Evolutionary conservation across 2,329 filamentous ascomycete species (phyloP).

Genomic region (Epichloe sibirici): DNA sequence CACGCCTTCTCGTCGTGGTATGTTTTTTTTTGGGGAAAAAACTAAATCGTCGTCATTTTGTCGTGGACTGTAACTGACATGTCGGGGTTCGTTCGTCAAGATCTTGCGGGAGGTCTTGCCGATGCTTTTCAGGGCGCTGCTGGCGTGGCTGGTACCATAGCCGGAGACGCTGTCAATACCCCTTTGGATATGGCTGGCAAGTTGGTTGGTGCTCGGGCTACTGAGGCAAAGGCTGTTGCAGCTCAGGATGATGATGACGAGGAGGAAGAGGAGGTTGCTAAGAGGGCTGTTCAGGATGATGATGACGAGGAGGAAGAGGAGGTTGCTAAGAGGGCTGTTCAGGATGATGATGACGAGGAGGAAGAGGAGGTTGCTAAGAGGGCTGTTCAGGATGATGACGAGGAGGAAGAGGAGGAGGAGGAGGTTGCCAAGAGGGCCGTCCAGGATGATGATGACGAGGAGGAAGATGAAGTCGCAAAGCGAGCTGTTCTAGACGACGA

Average conservation of each 20-base stretch:
- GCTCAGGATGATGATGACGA: neutral
- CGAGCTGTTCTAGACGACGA: neutral
- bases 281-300: too few species aligned
- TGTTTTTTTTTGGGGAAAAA: neutral
- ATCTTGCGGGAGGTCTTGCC: neutral
- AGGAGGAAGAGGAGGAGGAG: neutral
- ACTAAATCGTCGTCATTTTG: too few species aligned
- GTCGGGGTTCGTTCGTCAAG: neutral
- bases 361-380: too few species aligned
- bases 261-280: neutral
- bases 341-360: neutral
- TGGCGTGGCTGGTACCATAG: neutral
- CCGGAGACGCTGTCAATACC: neutral
- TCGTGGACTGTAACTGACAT: too few species aligned
- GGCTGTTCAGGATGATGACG: too few species aligned
- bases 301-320: neutral
- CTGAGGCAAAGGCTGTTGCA: neutral
- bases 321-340: too few species aligned
- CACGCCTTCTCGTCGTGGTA: neutral
- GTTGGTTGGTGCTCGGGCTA: neutral
- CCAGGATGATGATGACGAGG: too few species aligned
- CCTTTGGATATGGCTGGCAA: neutral
- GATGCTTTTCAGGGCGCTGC: neutral
- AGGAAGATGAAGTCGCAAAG: neutral
- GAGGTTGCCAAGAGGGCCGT: too few species aligned